phyloP scores from a whole-genome alignment of 1,284 basidiomycete species.

The Cryptococcus hybrid region DNA sequence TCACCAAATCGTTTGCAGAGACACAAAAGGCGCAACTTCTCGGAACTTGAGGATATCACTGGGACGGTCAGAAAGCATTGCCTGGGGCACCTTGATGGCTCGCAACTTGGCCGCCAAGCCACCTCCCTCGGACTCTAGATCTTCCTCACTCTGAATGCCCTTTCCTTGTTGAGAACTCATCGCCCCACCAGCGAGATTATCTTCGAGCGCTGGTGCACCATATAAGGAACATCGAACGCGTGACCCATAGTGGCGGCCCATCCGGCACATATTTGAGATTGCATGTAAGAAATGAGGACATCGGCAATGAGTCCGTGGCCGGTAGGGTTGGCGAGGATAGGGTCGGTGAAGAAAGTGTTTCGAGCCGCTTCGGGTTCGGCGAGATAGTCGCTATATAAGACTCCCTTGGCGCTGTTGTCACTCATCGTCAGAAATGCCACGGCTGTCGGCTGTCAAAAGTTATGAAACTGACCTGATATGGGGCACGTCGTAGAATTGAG shows the following conservation, averaged over 20 bases:
- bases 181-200: constrained; percentile 42
- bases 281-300: constrained; percentile 79
- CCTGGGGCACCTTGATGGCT: constrained; percentile 61
- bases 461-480: constrained; percentile 64
- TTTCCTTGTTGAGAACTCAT: constrained; percentile 1
- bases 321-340: constrained; percentile 68
- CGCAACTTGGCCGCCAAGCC: constrained; percentile 40
- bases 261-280: constrained; percentile 77
- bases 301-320: constrained; percentile 85
- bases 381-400: constrained; percentile 79
- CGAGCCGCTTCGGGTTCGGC: constrained; percentile 64
- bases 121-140: constrained; percentile 15
- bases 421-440: neutral
- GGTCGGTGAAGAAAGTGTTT: constrained; percentile 70
- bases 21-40: constrained; percentile 86
- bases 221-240: constrained; percentile 59
- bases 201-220: constrained; percentile 37
- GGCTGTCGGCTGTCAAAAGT: neutral
- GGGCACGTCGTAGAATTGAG: constrained; percentile 93
- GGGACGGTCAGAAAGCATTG: constrained; percentile 70
- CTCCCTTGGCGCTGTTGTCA: constrained; percentile 64
- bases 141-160: constrained; percentile 2
- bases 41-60: constrained; percentile 62
- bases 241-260: constrained; percentile 74
- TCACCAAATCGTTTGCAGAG: constrained; percentile 89